Evolutionary conservation across 305 asterid genomes (phyloP).

Genomic region (Solanum hybrid): DNA sequence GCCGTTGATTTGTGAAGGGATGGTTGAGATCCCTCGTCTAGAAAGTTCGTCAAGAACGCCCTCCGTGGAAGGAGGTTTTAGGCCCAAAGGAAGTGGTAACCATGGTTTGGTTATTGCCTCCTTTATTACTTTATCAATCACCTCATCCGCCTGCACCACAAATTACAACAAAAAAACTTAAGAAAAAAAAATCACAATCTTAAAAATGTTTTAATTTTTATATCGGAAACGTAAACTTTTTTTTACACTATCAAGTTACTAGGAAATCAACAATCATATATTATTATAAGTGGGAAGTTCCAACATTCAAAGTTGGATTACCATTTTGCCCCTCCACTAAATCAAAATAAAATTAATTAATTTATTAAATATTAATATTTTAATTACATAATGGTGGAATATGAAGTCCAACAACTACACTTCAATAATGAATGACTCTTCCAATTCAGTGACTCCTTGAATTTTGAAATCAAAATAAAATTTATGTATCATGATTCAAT

Average conservation of each 20-base stretch:
- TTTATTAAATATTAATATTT: too few species aligned
- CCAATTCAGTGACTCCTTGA: too few species aligned
- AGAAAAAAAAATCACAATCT: background rate
- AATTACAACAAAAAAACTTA: background rate
- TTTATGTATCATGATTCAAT: too few species aligned
- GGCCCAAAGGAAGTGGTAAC: constrained; percentile 46
- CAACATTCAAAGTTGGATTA: too few species aligned
- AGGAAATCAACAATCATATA: background rate
- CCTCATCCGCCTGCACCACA: constrained; percentile 35
- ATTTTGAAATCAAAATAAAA: too few species aligned
- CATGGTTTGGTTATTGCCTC: constrained; percentile 47
- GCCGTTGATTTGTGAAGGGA: constrained; percentile 20
- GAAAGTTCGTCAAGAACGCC: constrained; percentile 34
- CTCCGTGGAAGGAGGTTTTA: constrained; percentile 40
- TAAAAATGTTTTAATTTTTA: background rate
- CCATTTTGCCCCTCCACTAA: too few species aligned
- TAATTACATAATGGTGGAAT: too few species aligned
- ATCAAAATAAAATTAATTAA: too few species aligned
- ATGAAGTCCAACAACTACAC: too few species aligned
- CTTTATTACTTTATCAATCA: constrained; percentile 30
- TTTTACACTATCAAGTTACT: background rate
- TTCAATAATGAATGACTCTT: too few species aligned
- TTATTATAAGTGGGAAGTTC: too few species aligned
- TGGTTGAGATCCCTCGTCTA: constrained; percentile 30
- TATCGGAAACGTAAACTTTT: background rate